Base-by-base conservation (phyloP, 2,329 filamentous ascomycete genomes). In the Acrocalymma vagum region DNA sequence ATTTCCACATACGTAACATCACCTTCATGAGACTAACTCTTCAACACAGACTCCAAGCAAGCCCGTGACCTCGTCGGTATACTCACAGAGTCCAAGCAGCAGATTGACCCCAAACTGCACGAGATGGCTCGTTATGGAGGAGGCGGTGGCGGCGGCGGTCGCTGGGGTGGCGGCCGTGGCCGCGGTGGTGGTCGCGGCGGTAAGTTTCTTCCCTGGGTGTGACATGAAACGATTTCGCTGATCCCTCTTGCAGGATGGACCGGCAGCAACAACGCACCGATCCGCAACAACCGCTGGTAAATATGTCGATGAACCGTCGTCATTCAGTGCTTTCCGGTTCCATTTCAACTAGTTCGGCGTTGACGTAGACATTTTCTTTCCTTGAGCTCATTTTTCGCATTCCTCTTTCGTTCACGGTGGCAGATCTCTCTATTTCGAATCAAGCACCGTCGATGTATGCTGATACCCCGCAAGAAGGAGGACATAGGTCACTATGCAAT, bases 81-180 rank as follows among this genome's bases (percentile, higher is more conserved):
- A 63, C 87, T 99, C 60, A 86, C 86, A 68, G 94, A 99, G 77
- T 92, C 94, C 57, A 97, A 97, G 80, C 94, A 99, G 79, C 87
- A 95, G 75, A 92, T 99, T 73, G 94, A 97, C 66, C 94, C 94
- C 67, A 88, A 91, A 72, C 87, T 99, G 52, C 85, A 86, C 52
- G 94, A 99, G 80, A 97, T 99, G 94, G 86, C 84, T 60, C 88
- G 94, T 72, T 97, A 92, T 70, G 84, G 90, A 57, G 90, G 91
- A 51, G 90, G 90, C 42, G 90, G 90, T 45, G 88, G 88, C 38
- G 83, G 87, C 52, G 84, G 87, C 56, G 71, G 78, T 57, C 81
- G 87, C 53, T 86, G 83, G 63, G 84, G 87, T 63, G 84, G 82
- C 62, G 76, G 82, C 57, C 78, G 88, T 62, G 86, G 86, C 69